These are phyloP conservation scores for Hypoxylon rubiginosum DNA, from an alignment of 2,329 filamentous ascomycete species.

Conservation along the genomic window DNA sequence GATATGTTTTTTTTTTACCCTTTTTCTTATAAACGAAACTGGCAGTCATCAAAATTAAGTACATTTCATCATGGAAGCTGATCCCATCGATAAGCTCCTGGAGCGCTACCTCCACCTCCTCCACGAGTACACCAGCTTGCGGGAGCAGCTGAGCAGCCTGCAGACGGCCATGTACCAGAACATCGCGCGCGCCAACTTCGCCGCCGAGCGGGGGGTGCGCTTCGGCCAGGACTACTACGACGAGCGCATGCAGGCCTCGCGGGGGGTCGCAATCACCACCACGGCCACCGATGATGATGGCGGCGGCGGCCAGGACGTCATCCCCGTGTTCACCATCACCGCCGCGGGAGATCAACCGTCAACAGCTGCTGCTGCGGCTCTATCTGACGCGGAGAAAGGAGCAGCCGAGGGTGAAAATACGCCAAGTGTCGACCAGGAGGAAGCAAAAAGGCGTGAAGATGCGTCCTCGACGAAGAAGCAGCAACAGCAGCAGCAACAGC, in stretches of 20 bases:
- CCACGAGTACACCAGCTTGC: constrained; percentile 74
- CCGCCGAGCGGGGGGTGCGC: constrained; percentile 70
- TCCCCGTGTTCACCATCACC: constrained; percentile 45
- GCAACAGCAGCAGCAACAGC: constrained; percentile 24
- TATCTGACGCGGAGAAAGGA: constrained; percentile 7
- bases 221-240: constrained; percentile 81
- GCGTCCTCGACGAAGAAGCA: neutral
- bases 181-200: constrained; percentile 82
- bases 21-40: neutral
- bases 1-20: too few species aligned
- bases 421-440: constrained; percentile 3
- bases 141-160: constrained; percentile 64
- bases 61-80: constrained; percentile 45
- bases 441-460: constrained; percentile 36
- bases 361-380: too few species aligned
- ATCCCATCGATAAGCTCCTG: constrained; percentile 72
- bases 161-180: constrained; percentile 69
- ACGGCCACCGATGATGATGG: too few species aligned
- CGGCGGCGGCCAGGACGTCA: constrained; percentile 20
- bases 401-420: constrained; percentile 19
- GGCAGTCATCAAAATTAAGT: neutral
- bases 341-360: constrained; percentile 3
- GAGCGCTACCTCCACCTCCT: constrained; percentile 75
- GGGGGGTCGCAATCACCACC: constrained; percentile 57
- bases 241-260: constrained; percentile 75